A percentile compares a stretch with the other conserved stretches of the same genome.
phyloP scores from a whole-genome alignment of 2,329 filamentous ascomycete species.

The Penicillium capsulatum region DNA sequence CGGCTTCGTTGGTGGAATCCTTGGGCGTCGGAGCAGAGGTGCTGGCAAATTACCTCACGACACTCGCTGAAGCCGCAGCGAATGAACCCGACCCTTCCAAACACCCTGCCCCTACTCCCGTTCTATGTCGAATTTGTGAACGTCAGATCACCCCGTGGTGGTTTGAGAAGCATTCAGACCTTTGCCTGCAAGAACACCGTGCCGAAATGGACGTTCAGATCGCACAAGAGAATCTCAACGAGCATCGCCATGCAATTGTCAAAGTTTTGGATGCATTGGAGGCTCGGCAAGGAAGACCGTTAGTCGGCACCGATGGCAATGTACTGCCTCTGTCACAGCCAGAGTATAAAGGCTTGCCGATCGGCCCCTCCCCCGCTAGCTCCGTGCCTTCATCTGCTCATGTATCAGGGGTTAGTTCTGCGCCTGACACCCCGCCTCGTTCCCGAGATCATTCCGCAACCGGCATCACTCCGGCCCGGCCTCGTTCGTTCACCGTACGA shows the following conservation, averaged over 20 bases:
- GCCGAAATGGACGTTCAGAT: conserved; percentile 98
- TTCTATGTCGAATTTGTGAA: conserved; percentile 95
- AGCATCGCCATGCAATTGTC: conserved; percentile 92
- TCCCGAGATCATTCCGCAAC: conserved; percentile 63
- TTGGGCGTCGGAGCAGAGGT: conserved; percentile 92
- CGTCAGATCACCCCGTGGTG: conserved; percentile 97
- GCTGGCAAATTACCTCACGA: conserved; percentile 86
- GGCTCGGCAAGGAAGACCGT: conserved; percentile 49
- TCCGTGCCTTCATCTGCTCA: conserved; percentile 68
- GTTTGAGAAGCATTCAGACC: conserved; percentile 98
- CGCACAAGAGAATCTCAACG: conserved; percentile 83
- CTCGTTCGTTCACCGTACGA: conserved; percentile 84
- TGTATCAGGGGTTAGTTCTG: conserved; percentile 66
- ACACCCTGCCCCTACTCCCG: conserved; percentile 74
- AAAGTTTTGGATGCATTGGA: conserved; percentile 91
- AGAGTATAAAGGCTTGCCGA: conserved; percentile 83
- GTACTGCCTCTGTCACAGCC: conserved; percentile 56
- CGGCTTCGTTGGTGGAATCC: conserved; percentile 82
- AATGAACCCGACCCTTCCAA: conserved; percentile 68
- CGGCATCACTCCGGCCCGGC: conserved; percentile 68
- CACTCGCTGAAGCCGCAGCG: conserved; percentile 75
- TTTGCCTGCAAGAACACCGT: conserved; percentile 91
- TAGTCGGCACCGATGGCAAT: conserved; percentile 31
- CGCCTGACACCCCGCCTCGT: conserved; percentile 60
- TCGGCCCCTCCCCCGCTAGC: conserved; percentile 66